A percentile compares a stretch with the other conserved stretches of the same genome.
phyloP scores from a whole-genome alignment of 176 grass and related monocot species.

The Calamus simplicifolius region DNA sequence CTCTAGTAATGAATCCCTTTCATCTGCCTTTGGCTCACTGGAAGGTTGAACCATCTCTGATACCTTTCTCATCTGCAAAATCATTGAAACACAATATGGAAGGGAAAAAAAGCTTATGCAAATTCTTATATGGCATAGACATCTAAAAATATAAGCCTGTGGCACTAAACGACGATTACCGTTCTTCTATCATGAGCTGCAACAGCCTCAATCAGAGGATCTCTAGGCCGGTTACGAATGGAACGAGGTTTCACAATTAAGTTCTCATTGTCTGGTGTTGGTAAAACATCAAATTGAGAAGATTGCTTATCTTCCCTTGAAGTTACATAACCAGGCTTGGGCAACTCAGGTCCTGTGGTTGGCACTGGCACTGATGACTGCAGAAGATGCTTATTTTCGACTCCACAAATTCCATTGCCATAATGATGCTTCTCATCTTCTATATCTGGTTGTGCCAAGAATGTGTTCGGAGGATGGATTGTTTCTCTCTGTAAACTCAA shows the following conservation, averaged over 20 bases:
- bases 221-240: constrained; percentile 74
- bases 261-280: constrained; percentile 32
- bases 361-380: constrained; percentile 39
- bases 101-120: constrained; percentile 8
- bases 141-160: too few relatives aligned
- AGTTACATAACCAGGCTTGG: constrained; percentile 64
- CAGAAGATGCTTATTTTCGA: constrained; percentile 6
- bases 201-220: constrained; percentile 92
- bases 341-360: constrained; percentile 47
- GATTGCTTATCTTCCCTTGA: constrained; percentile 38
- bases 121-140: too few relatives aligned
- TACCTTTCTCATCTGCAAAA: constrained; percentile 83
- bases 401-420: constrained; percentile 15
- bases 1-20: constrained; percentile 83
- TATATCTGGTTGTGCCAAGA: neutral
- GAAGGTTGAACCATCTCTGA: constrained; percentile 46
- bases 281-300: constrained; percentile 25
- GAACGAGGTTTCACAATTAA: constrained; percentile 54
- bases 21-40: constrained; percentile 32
- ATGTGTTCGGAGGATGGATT: constrained; percentile 2
- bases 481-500: constrained; percentile 29
- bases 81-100: constrained; percentile 10
- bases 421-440: constrained; percentile 14
- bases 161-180: constrained; percentile 28
- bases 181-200: constrained; percentile 95